Conservation (phyloP, 352 stramenopile genomes). For the Peronospora destructor region DNA sequence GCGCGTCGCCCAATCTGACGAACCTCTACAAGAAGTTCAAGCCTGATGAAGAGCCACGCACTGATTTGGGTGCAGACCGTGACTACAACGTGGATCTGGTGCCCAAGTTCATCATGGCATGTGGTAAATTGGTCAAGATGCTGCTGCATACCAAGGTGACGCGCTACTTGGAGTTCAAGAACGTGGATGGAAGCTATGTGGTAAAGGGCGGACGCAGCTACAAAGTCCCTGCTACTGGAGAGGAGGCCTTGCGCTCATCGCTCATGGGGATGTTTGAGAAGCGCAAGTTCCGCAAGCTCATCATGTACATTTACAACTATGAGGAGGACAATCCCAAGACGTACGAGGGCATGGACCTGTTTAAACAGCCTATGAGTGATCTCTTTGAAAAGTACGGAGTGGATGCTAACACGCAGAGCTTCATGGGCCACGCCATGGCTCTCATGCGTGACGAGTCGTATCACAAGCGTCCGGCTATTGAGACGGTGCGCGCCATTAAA, state of each 20-base stretch:
- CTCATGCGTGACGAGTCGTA: slow-evolving; percentile 92
- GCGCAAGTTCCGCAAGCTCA: slow-evolving; percentile 96
- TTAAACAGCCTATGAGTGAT: slow-evolving; percentile 94
- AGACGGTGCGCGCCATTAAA: slow-evolving; percentile 94
- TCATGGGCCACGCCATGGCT: slow-evolving; percentile 99
- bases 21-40: slow-evolving; percentile 97
- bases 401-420: slow-evolving; percentile 96
- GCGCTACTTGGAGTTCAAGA: slow-evolving; percentile 99
- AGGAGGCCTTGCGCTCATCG: slow-evolving; percentile 93
- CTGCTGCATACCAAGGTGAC: slow-evolving; percentile 95
- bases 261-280: slow-evolving; percentile 99
- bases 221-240: slow-evolving; percentile 95
- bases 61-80: slow-evolving; percentile 91
- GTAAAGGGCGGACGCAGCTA: slow-evolving; percentile 94
- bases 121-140: slow-evolving; percentile 99
- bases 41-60: slow-evolving; percentile 48
- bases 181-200: slow-evolving; percentile 97
- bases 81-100: slow-evolving; percentile 99
- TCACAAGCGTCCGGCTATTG: slow-evolving; percentile 80
- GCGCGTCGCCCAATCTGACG: slow-evolving; percentile 96
- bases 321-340: slow-evolving; percentile 89
- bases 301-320: slow-evolving; percentile 97
- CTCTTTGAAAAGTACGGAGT: slow-evolving; percentile 98
- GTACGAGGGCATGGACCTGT: slow-evolving; percentile 90
- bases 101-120: slow-evolving; percentile 99